Base-by-base conservation (phyloP, 306 rosid genomes). In the Ceratonia siliqua region DNA sequence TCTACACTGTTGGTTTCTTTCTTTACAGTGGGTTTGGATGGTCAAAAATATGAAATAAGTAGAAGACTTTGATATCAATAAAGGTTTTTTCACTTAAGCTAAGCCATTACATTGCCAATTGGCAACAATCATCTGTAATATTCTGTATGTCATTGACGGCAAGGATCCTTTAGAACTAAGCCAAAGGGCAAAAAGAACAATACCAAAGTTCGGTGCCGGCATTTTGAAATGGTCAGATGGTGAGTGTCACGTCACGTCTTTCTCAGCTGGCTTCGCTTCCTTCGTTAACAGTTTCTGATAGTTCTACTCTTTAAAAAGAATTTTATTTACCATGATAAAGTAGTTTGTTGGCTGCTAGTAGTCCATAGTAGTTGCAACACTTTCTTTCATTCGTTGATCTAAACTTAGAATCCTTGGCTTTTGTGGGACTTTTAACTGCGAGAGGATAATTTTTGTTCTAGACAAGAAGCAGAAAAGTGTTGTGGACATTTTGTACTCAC, bases 121-220 rank as follows among this genome's bases (percentile, higher is more conserved):
- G 87, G 84, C 42, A 49, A 69, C 14, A 28, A 64, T 22, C 5
- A 18, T 66, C 49, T 59, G 74, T 46, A 36, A 4, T 28, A 41
- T 61, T 79, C 49, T 58, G 25, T 13, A 71, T 50, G 67, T 28
- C 8, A 48, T 38, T 73, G 59, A 56, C 41, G 25, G 6, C 56
- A 36, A 56, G 42, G 43, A 53, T 22, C 8, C 22, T 36, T 15
- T 30, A 38, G 8, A 68, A 70, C 27, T 25, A 35, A 63, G 84
- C 76, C 72, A 75, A 54, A 46, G 38, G 80, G 15, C 32, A 42
- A n/a, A 71, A 62, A 22, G 46, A 53, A 30, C 32, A 39, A 30
- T 43, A 64, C 66, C 11, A n/a, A 71, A 10, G 32, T 55, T 65
- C 36, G 63, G 12, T 35, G 89, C 89, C 93, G 93, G 96, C 93